These are phyloP conservation scores for Aspergillus leporis DNA, from an alignment of 495 filamentous ascomycete genomes.

Conservation along the genomic window DNA sequence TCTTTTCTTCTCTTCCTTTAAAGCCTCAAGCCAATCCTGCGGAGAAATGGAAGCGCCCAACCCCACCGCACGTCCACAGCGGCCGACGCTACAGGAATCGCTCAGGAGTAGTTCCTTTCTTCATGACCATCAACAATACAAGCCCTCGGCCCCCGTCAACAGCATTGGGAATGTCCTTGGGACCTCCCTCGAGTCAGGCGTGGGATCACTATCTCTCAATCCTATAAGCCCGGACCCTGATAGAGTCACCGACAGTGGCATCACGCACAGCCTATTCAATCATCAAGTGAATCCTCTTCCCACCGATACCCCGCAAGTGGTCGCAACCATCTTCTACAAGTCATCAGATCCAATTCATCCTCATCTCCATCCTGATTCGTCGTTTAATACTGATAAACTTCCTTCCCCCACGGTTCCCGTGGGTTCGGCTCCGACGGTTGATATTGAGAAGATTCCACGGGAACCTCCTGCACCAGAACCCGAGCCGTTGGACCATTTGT, in stretches of 20 bases:
- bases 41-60: slow-evolving; percentile 34
- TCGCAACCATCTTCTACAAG: slow-evolving; percentile 52
- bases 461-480: slow-evolving; percentile 64
- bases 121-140: slow-evolving; percentile 74
- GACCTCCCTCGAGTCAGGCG: slow-evolving; percentile 19
- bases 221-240: slow-evolving; percentile 48
- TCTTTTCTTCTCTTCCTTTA: not conserved
- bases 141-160: slow-evolving; percentile 49
- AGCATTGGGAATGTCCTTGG: slow-evolving; percentile 47
- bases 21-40: not conserved
- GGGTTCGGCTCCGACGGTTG: slow-evolving; percentile 63
- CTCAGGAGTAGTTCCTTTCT: slow-evolving; percentile 71
- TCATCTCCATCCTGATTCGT: slow-evolving; percentile 43
- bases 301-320: slow-evolving; percentile 39
- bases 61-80: slow-evolving; percentile 31
- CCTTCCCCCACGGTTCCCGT: slow-evolving; percentile 42
- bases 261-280: slow-evolving; percentile 47
- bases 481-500: slow-evolving; percentile 73
- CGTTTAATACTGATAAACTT: slow-evolving; percentile 28
- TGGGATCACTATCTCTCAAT: slow-evolving; percentile 30
- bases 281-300: slow-evolving; percentile 38
- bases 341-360: slow-evolving; percentile 44
- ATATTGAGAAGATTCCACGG: slow-evolving; percentile 68
- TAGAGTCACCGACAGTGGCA: slow-evolving; percentile 44
- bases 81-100: slow-evolving; percentile 44